Percentiles rank a stretch among this genome's conserved stretches.
Evolutionary conservation across 2,329 filamentous ascomycete genomes (phyloP).

Genomic region (Ambrosiella cleistominuta): DNA sequence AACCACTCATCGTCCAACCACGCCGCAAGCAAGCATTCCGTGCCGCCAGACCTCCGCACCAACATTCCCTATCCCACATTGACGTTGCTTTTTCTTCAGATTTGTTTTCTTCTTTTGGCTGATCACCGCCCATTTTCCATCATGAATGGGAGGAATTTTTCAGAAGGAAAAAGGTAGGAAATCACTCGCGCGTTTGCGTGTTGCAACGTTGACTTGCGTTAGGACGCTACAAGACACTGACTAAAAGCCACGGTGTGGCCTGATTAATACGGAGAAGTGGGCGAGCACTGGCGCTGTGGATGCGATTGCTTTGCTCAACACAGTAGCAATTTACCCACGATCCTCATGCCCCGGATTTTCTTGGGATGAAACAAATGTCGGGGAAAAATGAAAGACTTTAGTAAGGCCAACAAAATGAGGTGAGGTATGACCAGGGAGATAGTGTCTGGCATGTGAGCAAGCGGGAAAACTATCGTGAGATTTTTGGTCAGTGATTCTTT

Average conservation of each 20-base stretch:
- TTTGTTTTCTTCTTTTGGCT: background rate
- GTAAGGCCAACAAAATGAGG: too few species aligned
- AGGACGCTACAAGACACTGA: background rate
- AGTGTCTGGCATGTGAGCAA: too few species aligned
- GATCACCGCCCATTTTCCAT: too few species aligned
- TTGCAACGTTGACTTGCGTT: background rate
- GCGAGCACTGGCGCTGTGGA: background rate
- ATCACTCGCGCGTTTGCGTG: background rate
- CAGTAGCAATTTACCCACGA: background rate
- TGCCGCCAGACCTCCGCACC: slow-evolving; percentile 4
- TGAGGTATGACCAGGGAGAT: too few species aligned
- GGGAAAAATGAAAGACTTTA: background rate
- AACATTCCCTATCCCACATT: background rate
- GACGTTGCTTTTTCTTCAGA: background rate
- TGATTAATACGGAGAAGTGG: background rate
- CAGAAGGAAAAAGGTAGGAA: background rate
- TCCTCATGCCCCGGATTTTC: background rate
- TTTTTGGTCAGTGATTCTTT: too few species aligned
- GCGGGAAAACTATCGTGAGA: too few species aligned
- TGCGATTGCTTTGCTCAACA: background rate
- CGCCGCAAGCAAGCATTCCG: background rate
- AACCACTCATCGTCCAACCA: background rate
- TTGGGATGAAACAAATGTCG: background rate
- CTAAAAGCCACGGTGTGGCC: background rate
- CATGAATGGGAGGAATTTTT: background rate